Evolutionary conservation across 805 yeast genomes (phyloP).

Genomic region (Kodamaea lidongshanica): DNA sequence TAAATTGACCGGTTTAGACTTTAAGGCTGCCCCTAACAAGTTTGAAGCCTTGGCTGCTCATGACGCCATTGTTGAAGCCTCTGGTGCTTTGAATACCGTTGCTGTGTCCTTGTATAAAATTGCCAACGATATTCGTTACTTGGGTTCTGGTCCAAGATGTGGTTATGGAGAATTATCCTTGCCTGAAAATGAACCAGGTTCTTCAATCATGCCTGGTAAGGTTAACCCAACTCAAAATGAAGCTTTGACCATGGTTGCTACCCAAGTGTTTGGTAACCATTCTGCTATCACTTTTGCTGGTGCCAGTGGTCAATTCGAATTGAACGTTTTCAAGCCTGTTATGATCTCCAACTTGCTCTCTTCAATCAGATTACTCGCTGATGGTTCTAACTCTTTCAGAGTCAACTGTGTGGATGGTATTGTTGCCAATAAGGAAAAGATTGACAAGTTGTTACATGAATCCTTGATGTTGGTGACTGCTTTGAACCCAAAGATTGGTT

Average conservation of each 20-base stretch:
- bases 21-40: constrained; percentile 95
- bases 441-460: constrained; percentile 82
- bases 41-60: constrained; percentile 99
- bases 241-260: constrained; percentile 96
- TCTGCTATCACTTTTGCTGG: constrained; percentile 94
- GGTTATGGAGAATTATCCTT: constrained; percentile 94
- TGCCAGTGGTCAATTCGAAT: constrained; percentile 97
- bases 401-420: constrained; percentile 93
- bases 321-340: constrained; percentile 96
- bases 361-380: constrained; percentile 83
- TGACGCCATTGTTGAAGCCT: constrained; percentile 95
- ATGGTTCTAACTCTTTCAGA: constrained; percentile 87
- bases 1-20: constrained; percentile 79
- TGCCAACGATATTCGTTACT: constrained; percentile 95
- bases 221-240: constrained; percentile 99
- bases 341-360: constrained; percentile 85
- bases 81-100: constrained; percentile 93
- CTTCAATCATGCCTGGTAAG: constrained; percentile 99
- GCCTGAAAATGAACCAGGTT: constrained; percentile 99
- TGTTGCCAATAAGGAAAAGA: constrained; percentile 79
- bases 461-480: constrained; percentile 98
- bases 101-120: constrained; percentile 93
- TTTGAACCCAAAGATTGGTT: constrained; percentile 97
- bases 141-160: constrained; percentile 99
- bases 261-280: constrained; percentile 97